Percentiles rank a stretch among this genome's conserved stretches.
Conservation (phyloP, 129 eudicot species). For the Scalesia atractyloides region DNA sequence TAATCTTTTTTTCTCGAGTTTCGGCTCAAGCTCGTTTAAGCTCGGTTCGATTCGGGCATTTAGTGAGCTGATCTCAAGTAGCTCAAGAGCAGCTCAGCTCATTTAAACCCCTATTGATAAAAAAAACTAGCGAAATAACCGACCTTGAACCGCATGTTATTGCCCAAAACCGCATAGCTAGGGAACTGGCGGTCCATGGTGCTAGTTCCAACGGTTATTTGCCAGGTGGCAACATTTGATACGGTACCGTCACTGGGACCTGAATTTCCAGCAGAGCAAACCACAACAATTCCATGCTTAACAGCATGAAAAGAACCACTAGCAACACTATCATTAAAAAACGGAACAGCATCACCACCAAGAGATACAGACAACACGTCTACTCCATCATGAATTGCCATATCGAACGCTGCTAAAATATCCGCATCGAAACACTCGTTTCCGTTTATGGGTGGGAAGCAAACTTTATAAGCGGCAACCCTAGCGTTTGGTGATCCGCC, state of each 20-base stretch:
- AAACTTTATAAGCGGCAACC: constrained; percentile 90
- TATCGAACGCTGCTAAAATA: constrained; percentile 83
- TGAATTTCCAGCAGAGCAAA: constrained; percentile 88
- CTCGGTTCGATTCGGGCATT: no score
- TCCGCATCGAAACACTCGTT: constrained; percentile 84
- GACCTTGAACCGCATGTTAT: constrained; percentile 60
- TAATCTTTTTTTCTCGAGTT: no score
- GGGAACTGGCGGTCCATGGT: constrained; percentile 86
- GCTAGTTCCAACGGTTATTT: constrained; percentile 88
- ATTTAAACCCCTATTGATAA: neutral
- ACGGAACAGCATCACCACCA: constrained; percentile 67
- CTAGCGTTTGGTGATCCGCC: constrained; percentile 95
- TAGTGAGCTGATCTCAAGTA: no score
- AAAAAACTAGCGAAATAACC: constrained; percentile 12
- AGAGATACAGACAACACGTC: constrained; percentile 89
- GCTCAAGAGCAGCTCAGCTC: no score
- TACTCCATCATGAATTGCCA: constrained; percentile 88
- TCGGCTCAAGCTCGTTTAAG: no score
- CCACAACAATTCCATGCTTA: constrained; percentile 71
- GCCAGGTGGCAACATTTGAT: constrained; percentile 82
- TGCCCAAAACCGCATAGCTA: constrained; percentile 57
- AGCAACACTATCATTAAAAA: constrained; percentile 63
- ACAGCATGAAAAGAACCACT: constrained; percentile 92
- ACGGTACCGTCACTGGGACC: constrained; percentile 74
- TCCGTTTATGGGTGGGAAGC: constrained; percentile 65